Conservation (phyloP, 2,329 filamentous ascomycete genomes). For the Aspergillus ochraceoroseus region DNA sequence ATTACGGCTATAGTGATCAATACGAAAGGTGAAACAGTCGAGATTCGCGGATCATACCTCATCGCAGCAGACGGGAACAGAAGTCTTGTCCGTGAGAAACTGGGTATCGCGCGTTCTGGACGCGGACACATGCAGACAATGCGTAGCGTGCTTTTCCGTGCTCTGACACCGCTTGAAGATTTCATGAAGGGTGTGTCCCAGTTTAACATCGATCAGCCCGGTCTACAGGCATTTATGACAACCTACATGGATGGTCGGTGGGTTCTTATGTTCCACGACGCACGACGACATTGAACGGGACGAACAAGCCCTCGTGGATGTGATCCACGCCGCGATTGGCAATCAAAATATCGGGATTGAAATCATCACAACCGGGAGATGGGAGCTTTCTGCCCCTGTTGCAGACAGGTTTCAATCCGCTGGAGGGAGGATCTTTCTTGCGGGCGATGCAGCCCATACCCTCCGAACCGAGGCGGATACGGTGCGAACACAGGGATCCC, state of each 20-base stretch:
- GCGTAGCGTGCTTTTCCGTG: conserved; percentile 24
- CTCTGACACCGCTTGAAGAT: conserved; percentile 12
- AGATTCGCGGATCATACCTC: conserved; percentile 26
- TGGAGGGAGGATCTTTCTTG: conserved; percentile 28
- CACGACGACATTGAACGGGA: conserved; percentile 22
- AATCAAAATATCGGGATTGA: conserved; percentile 27
- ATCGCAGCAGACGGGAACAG: conserved; percentile 39
- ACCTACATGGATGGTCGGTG: conserved; percentile 25
- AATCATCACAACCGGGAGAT: conserved; percentile 33
- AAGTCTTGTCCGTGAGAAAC: conserved; percentile 20
- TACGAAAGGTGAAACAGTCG: too few relatives aligned
- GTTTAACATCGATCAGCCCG: conserved; percentile 21
- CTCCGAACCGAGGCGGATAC: conserved; percentile 30
- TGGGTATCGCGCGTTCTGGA: conserved; percentile 21
- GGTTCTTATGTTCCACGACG: conserved; percentile 26
- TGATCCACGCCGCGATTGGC: conserved; percentile 31
- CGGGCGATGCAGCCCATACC: conserved; percentile 32
- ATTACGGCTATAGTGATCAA: too few relatives aligned
- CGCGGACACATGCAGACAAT: conserved; percentile 23
- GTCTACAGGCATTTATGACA: conserved; percentile 22
- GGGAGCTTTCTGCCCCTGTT: conserved; percentile 30
- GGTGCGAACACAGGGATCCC: conserved; percentile 36
- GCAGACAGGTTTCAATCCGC: conserved; percentile 26
- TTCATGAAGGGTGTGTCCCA: conserved; percentile 20
- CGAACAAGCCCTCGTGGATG: conserved; percentile 17